Evolutionary conservation across 345 rosid species (phyloP).

Genomic region (Schrenkiella parvula): DNA sequence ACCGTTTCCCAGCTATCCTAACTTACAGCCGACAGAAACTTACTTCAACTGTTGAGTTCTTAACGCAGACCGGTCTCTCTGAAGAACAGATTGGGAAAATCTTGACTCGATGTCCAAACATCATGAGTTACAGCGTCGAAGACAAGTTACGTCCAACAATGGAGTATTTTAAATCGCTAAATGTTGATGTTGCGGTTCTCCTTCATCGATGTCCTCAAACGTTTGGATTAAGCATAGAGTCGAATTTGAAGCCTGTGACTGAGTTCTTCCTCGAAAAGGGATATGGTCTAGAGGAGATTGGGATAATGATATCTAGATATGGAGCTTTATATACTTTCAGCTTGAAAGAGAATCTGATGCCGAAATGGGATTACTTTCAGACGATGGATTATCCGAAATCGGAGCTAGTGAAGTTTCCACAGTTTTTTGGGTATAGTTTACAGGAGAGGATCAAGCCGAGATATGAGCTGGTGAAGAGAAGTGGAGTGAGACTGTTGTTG

Average conservation of each 20-base stretch:
- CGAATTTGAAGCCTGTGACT: conserved; percentile 72
- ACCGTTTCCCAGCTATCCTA: conserved; percentile 72
- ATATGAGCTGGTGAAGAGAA: conserved; percentile 56
- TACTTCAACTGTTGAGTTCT: conserved; percentile 56
- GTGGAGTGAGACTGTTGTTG: conserved; percentile 59
- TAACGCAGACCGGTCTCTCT: conserved; percentile 61
- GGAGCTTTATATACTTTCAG: conserved; percentile 80
- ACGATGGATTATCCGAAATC: conserved; percentile 73
- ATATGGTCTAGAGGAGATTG: conserved; percentile 53
- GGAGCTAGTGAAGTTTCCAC: conserved; percentile 84
- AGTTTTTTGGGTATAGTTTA: conserved; percentile 86
- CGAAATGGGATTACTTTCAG: conserved; percentile 90
- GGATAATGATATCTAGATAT: conserved; percentile 69
- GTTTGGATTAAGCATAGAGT: conserved; percentile 79
- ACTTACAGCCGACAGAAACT: conserved; percentile 82
- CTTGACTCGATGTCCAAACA: conserved; percentile 67
- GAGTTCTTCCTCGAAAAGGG: conserved; percentile 72
- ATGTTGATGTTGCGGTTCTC: conserved; percentile 60
- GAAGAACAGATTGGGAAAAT: conserved; percentile 63
- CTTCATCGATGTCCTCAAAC: conserved; percentile 70
- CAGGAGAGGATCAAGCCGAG: conserved; percentile 84
- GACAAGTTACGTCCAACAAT: conserved; percentile 77
- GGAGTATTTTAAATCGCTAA: conserved; percentile 59
- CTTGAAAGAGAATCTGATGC: conserved; percentile 62
- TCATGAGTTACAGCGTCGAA: conserved; percentile 73